These are phyloP conservation scores for Kazachstania sp. DNA, from an alignment of 1,139 yeast species.

Conservation along the genomic window DNA sequence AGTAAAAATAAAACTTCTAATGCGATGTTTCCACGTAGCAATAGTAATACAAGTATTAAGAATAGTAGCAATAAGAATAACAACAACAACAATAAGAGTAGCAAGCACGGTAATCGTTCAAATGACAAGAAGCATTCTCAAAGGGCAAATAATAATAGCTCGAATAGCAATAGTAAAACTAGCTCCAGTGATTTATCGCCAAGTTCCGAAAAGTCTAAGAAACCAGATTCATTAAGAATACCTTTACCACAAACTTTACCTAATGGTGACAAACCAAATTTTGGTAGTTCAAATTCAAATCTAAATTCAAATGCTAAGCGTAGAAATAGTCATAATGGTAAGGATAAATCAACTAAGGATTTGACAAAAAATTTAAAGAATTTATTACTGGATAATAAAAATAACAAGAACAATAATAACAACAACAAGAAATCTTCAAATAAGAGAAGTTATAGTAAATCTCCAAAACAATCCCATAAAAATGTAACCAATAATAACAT, in stretches of 20 bases:
- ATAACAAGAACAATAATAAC: no score
- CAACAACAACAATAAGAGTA: constrained; percentile 7
- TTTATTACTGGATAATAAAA: constrained; percentile 10
- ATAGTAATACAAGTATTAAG: constrained; percentile 8
- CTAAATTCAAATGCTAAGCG: neutral
- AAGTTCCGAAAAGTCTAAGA: neutral
- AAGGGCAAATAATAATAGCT: neutral
- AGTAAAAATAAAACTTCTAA: constrained; percentile 21
- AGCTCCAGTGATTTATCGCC: no score
- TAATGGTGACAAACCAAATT: constrained; percentile 27
- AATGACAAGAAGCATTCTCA: constrained; percentile 4
- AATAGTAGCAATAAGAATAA: constrained; percentile 8
- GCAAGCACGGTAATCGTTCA: constrained; percentile 1
- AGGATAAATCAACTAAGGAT: constrained; percentile 4
- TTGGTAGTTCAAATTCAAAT: constrained; percentile 10
- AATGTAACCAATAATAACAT: neutral
- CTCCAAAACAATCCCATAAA: neutral
- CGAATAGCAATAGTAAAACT: neutral
- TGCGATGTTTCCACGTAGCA: constrained; percentile 10
- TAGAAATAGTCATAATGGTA: neutral
- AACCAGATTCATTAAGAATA: constrained; percentile 4
- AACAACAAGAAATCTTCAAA: neutral
- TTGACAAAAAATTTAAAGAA: constrained; percentile 18
- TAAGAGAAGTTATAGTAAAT: no score
- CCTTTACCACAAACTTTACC: constrained; percentile 24